Evolutionary conservation across 2,329 filamentous ascomycete species (phyloP).

Genomic region (Aureobasidium sp.): DNA sequence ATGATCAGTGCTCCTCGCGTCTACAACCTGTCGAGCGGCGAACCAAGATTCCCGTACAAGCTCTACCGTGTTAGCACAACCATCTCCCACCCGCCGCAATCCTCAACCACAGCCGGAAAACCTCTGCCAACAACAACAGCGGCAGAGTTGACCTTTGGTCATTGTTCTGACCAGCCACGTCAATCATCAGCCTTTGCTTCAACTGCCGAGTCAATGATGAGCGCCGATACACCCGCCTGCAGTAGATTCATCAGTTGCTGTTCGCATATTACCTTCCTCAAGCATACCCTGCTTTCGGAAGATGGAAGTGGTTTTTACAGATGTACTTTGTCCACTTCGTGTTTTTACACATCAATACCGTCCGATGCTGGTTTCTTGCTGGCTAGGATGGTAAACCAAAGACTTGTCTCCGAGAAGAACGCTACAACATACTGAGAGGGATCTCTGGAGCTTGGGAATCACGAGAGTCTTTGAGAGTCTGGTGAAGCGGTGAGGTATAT

Average conservation of each 20-base stretch:
- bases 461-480: slow-evolving; percentile 14
- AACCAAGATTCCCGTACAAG: slow-evolving; percentile 41
- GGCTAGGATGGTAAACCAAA: slow-evolving; percentile 61
- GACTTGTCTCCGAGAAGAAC: slow-evolving; percentile 85
- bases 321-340: slow-evolving; percentile 83
- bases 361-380: slow-evolving; percentile 34
- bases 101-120: slow-evolving; percentile 15
- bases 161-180: slow-evolving; percentile 56
- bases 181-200: slow-evolving; percentile 51
- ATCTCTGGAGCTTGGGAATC: slow-evolving; percentile 15
- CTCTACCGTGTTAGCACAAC: slow-evolving; percentile 33
- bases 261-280: slow-evolving; percentile 11
- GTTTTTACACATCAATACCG: slow-evolving; percentile 44
- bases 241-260: slow-evolving; percentile 10
- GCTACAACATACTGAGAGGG: slow-evolving; percentile 68
- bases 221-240: slow-evolving; percentile 38
- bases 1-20: background rate
- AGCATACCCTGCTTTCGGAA: slow-evolving; percentile 23
- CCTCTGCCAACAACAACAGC: slow-evolving; percentile 40
- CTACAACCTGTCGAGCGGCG: slow-evolving; percentile 7
- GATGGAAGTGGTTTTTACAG: slow-evolving; percentile 71
- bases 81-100: slow-evolving; percentile 40
- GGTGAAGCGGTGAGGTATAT: slow-evolving; percentile 20
- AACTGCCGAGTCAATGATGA: slow-evolving; percentile 46
- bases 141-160: slow-evolving; percentile 39